phyloP scores from a whole-genome alignment of 805 yeast genomes.

The Suhomyces pyralidae region DNA sequence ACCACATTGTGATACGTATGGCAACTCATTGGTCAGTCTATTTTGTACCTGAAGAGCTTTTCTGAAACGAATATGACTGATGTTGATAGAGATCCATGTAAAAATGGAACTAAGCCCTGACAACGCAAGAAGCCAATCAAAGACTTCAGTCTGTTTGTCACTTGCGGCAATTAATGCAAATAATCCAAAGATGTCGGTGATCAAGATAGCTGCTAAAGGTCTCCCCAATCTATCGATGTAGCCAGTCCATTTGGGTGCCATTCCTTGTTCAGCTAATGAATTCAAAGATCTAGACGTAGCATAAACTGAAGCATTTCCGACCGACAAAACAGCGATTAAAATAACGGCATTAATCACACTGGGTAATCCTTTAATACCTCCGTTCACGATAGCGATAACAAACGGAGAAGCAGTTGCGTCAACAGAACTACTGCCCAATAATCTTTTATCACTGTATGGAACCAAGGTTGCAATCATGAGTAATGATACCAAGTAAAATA shows the following conservation, averaged over 20 bases:
- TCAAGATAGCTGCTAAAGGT: slow-evolving; percentile 54
- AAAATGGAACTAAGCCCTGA: slow-evolving; percentile 62
- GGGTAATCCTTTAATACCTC: slow-evolving; percentile 63
- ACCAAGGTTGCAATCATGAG: slow-evolving; percentile 23
- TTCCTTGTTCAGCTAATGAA: slow-evolving; percentile 61
- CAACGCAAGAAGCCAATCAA: slow-evolving; percentile 62
- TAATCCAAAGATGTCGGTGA: slow-evolving; percentile 53
- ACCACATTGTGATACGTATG: slow-evolving; percentile 52
- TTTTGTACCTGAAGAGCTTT: slow-evolving; percentile 56
- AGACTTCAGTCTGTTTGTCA: slow-evolving; percentile 49
- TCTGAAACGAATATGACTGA: slow-evolving; percentile 61
- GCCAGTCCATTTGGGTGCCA: slow-evolving; percentile 54
- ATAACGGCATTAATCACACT: slow-evolving; percentile 66
- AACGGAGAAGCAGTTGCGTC: slow-evolving; percentile 73
- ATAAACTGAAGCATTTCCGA: slow-evolving; percentile 67
- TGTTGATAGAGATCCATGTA: slow-evolving; percentile 61
- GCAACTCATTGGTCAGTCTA: slow-evolving; percentile 43
- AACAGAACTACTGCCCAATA: slow-evolving; percentile 45
- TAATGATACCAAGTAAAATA: slow-evolving; percentile 32
- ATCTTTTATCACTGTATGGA: slow-evolving; percentile 16
- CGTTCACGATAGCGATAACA: slow-evolving; percentile 63
- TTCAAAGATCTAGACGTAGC: slow-evolving; percentile 65
- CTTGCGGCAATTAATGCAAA: slow-evolving; percentile 60
- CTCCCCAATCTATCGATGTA: slow-evolving; percentile 66
- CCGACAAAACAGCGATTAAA: slow-evolving; percentile 64